Conservation (phyloP, 1,139 yeast genomes). For the Diutina mesorugosa region DNA sequence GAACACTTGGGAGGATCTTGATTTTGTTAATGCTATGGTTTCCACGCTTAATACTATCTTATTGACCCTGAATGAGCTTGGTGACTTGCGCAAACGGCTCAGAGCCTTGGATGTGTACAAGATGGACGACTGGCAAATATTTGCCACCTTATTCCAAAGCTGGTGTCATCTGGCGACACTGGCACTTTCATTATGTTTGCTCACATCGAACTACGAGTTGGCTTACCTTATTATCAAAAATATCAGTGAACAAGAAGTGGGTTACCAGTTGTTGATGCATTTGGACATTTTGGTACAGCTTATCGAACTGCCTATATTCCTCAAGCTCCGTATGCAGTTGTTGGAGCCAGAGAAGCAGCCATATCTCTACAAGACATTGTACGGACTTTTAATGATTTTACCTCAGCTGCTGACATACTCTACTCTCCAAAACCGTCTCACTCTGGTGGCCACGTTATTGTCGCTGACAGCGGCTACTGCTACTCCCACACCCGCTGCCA, state of each 20-base stretch:
- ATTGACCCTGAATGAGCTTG: conserved; percentile 78
- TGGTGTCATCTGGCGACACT: conserved; percentile 95
- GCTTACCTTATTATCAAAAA: conserved; percentile 72
- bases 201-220: conserved; percentile 82
- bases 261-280: conserved; percentile 60
- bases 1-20: conserved; percentile 42
- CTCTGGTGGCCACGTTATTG: background rate
- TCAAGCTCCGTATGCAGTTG: conserved; percentile 74
- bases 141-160: conserved; percentile 67
- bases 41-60: conserved; percentile 81
- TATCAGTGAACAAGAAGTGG: conserved; percentile 63
- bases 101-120: conserved; percentile 32
- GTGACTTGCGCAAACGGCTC: conserved; percentile 55
- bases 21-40: conserved; percentile 69
- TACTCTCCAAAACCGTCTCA: conserved; percentile 55
- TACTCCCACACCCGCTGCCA: conserved; percentile 2
- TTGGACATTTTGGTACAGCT: conserved; percentile 72
- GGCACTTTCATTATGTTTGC: conserved; percentile 69
- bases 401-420: conserved; percentile 95
- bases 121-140: conserved; percentile 56
- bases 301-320: conserved; percentile 74
- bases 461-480: background rate
- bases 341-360: conserved; percentile 81
- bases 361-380: conserved; percentile 72
- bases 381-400: conserved; percentile 84